Percentiles rank a stretch among this genome's conserved stretches.
Evolutionary conservation across 345 rosid species (phyloP).

Genomic region (Cardamine chenopodiifolia): DNA sequence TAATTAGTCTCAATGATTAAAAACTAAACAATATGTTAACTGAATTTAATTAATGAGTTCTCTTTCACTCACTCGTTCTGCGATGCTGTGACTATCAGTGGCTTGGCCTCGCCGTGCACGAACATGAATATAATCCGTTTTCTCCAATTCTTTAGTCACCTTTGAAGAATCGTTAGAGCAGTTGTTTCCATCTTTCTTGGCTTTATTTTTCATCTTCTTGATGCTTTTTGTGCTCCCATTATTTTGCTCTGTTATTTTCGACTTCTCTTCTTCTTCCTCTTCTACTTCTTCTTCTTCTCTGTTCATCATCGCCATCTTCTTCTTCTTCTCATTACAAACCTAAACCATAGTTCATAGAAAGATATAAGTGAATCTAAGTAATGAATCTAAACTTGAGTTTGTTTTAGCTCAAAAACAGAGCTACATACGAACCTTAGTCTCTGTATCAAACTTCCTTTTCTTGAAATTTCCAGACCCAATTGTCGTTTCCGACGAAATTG

Average conservation of each 20-base stretch:
- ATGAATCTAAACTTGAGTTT: constrained; percentile 38
- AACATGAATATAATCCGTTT: constrained; percentile 90
- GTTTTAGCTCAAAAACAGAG: constrained; percentile 41
- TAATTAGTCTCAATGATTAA: constrained; percentile 3
- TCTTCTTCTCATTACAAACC: constrained; percentile 22
- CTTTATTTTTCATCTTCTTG: constrained; percentile 42
- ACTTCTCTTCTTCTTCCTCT: constrained; percentile 56
- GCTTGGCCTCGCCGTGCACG: constrained; percentile 98
- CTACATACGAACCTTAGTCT: constrained; percentile 29
- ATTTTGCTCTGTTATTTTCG: constrained; percentile 59
- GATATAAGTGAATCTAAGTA: not conserved
- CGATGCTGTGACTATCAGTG: constrained; percentile 97
- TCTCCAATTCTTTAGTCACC: constrained; percentile 48
- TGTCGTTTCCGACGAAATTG: constrained; percentile 38
- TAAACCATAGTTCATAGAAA: not conserved
- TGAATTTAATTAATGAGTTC: not conserved
- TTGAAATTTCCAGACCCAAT: constrained; percentile 53
- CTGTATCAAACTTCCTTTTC: constrained; percentile 64
- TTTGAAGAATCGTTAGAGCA: constrained; percentile 73
- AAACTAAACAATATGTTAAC: not conserved
- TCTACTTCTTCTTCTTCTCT: not conserved
- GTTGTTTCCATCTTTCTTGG: constrained; percentile 43
- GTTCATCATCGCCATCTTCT: constrained; percentile 28
- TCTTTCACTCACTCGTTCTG: constrained; percentile 80
- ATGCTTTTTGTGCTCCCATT: constrained; percentile 43